Evolutionary conservation across 148 eudicot genomes (phyloP).

Genomic region (Dysphania ambrosioides): DNA sequence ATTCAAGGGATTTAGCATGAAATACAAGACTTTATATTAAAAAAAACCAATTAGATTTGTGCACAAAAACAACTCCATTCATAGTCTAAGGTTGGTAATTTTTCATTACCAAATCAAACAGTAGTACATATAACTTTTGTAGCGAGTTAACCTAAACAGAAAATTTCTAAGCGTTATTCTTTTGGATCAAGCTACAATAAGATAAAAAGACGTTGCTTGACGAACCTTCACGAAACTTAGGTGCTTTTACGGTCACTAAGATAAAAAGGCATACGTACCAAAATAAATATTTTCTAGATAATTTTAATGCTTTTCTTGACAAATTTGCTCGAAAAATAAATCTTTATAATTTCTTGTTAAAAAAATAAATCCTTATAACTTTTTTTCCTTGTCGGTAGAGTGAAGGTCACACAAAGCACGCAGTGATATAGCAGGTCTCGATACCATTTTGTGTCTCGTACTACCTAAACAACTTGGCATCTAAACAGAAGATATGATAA

Average conservation of each 20-base stretch:
- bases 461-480: no score
- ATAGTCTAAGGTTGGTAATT: constrained; percentile 11
- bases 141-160: background rate
- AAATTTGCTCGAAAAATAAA: no score
- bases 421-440: no score
- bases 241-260: background rate
- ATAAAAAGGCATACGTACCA: background rate
- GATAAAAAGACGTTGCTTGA: background rate
- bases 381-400: no score
- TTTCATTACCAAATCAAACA: constrained; percentile 2
- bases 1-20: constrained; percentile 14
- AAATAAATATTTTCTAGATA: background rate
- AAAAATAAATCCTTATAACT: no score
- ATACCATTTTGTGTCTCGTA: no score
- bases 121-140: background rate
- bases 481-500: no score
- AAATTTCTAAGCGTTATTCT: background rate
- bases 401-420: no score
- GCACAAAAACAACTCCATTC: background rate
- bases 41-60: constrained; percentile 18
- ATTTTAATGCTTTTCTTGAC: background rate
- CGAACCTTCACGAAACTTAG: background rate
- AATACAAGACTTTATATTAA: background rate
- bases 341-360: no score
- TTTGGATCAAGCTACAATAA: background rate